Base-by-base conservation (phyloP, 169 alveolate genomes). In the Theileria parva region DNA sequence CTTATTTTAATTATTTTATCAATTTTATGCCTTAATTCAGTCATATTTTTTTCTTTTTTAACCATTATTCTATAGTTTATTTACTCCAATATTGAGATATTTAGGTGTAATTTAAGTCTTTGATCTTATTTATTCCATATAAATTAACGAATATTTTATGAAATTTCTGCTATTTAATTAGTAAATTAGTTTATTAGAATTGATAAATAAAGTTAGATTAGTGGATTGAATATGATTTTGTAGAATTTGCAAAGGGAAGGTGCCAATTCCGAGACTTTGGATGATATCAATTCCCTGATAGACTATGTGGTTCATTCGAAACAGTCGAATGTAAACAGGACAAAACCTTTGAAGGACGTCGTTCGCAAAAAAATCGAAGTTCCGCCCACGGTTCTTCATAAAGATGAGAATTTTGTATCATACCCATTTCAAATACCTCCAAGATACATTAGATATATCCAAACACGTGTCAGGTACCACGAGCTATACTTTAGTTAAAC, bases 391-490 rank as follows among this genome's bases (percentile, higher is more conserved):
- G 75, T 79, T 23, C 19, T 77, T 77, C 85, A 78, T 64, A 77
- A 73, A 74, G 91, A 76, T 44, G 88, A 71, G 25, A 77, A 74
- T 12, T 51, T 79, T 53, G 86, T 50, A 66, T 37, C 64, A 17
- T 72, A 55, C 39, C 86, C 76, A 17, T 87, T 91, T 53, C 79
- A 64, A 50, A 83, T 88, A 39, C 95, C 95, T 32, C 73, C 87
- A 1, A 92, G 87, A 61, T 93, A 93, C 74, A 93, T 93, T 61
- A 86, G 95, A 53, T 93, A 86, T 74, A 92, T 92, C 61, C 94
- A 90, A 67, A 86, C 92, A 65, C 87, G 93, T 91, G 88, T 61
- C 86, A 89, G 76, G 95, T 92, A 17, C 75, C 91, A 19, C 12
- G 8, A 15, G 61, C 37, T 5, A 32, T 32, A 32, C 1, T 32